Evolutionary conservation across 176 grass and related monocot species (phyloP).

Genomic region (Melocanna baccifera): DNA sequence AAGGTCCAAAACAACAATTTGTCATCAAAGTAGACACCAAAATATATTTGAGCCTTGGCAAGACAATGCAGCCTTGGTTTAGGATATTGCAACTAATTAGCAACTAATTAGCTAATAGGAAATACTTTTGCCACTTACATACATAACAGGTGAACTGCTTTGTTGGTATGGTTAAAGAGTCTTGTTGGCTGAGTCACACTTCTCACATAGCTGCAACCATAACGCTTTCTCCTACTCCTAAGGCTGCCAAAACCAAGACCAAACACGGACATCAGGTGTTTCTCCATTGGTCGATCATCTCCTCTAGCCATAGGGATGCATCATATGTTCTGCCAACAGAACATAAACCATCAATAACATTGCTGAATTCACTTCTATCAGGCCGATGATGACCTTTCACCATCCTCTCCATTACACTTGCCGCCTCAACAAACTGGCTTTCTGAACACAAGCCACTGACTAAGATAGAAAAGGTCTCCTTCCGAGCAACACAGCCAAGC

Average conservation of each 20-base stretch:
- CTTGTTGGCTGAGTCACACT: background rate
- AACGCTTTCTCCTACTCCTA: constrained; percentile 3
- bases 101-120: background rate
- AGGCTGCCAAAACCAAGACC: constrained; percentile 47
- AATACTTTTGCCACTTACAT: background rate
- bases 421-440: constrained; percentile 43
- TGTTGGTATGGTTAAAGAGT: background rate
- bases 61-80: background rate
- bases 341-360: constrained; percentile 66
- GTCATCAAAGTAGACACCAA: background rate
- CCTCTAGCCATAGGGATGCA: constrained; percentile 77
- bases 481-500: constrained; percentile 50
- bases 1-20: background rate
- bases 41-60: background rate
- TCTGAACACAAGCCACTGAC: constrained; percentile 54
- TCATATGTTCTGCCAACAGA: constrained; percentile 54
- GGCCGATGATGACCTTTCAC: constrained; percentile 54
- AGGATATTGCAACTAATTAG: background rate
- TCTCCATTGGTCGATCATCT: constrained; percentile 75
- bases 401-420: constrained; percentile 66
- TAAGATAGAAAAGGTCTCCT: constrained; percentile 71
- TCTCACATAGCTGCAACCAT: background rate
- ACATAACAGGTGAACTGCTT: background rate
- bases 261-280: constrained; percentile 43
- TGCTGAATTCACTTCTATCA: constrained; percentile 35